Evolutionary conservation across 116 monocot species (phyloP), one percentile per base, ranked within the genome.

Genomic region (Iris pallida): DNA sequence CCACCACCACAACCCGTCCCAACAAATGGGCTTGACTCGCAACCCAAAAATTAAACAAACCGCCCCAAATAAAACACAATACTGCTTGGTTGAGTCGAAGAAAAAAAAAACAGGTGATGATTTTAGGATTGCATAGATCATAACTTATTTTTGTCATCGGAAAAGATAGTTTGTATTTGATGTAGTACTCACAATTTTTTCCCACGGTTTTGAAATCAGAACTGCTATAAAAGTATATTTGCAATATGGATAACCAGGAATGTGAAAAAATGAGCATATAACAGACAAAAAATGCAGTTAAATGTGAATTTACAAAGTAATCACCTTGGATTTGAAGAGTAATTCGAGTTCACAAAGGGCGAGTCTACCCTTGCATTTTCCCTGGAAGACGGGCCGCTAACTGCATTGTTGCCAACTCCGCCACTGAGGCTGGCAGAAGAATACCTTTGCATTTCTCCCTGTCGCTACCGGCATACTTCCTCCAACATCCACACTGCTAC

Each of bases 391-490:
- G 75, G 16, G 30, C 82, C 88, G 74, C 83, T 72, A 19, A 59
- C 61, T 45, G 78, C 41, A 55, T 56, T 72, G 55, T 75, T 90
- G 73, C 63, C 76, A 57, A 73, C 81, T 64, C 86, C 92, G 69
- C 79, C 73, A 75, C 77, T 78, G 65, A 77, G 59, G 76, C 84
- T 89, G 73, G 84, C 44, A 75, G 84, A 63, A 84, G 86, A 65
- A 78, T 84, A 86, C 71, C 82, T 83, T 73, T 93, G 93, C 93
- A 93, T 93, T 60, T 89, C 86, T 86, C 63, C 83, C 73, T 66
- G 73, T 64, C 82, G 61, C 84, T 61, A 80, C 65, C 76, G 53
- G 84, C 86, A 93, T 93, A 82, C 81, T 82, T 80, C 61, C 76
- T 47, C 78, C 73, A 59, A 68, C 8, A 63, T 64, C 59, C 66